phyloP scores from a whole-genome alignment of 2,329 filamentous ascomycete genomes.

The Tolypocladium pustulatum region DNA sequence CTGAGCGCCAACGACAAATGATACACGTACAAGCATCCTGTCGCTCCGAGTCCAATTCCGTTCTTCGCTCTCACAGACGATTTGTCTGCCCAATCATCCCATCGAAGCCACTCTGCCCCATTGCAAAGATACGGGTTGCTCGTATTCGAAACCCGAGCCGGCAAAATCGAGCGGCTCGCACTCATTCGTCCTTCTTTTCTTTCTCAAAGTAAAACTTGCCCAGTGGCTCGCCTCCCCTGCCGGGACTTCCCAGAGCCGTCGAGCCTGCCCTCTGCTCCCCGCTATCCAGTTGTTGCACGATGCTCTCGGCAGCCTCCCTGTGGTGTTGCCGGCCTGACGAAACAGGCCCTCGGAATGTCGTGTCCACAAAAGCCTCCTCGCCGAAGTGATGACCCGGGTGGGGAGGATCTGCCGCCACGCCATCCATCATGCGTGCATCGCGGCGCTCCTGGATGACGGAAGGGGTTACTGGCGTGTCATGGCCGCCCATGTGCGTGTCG shows the following conservation, averaged over 20 bases:
- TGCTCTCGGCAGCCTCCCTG: conserved; percentile 52
- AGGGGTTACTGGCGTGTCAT: conserved; percentile 33
- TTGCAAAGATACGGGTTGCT: background rate
- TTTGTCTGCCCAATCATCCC: background rate
- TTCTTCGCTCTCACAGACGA: background rate
- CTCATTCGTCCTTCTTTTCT: conserved; percentile 17
- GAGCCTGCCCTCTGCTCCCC: conserved; percentile 30
- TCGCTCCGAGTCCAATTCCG: background rate
- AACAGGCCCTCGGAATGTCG: conserved; percentile 48
- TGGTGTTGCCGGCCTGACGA: conserved; percentile 23
- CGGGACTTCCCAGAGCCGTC: conserved; percentile 31
- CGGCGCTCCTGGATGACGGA: conserved; percentile 39
- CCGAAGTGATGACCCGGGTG: conserved; percentile 34
- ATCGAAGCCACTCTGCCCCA: background rate
- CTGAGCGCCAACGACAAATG: background rate
- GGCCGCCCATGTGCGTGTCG: conserved; percentile 18
- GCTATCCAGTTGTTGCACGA: conserved; percentile 47
- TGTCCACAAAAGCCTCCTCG: conserved; percentile 52
- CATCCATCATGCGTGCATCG: conserved; percentile 58
- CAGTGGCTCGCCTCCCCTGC: conserved; percentile 33
- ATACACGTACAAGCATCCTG: background rate
- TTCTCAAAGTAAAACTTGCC: conserved; percentile 54
- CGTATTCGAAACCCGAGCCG: background rate
- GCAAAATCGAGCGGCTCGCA: background rate
- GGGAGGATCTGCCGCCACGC: conserved; percentile 47